Base-by-base conservation (phyloP, 495 filamentous ascomycete species). In the Glarea lozoyensis region DNA sequence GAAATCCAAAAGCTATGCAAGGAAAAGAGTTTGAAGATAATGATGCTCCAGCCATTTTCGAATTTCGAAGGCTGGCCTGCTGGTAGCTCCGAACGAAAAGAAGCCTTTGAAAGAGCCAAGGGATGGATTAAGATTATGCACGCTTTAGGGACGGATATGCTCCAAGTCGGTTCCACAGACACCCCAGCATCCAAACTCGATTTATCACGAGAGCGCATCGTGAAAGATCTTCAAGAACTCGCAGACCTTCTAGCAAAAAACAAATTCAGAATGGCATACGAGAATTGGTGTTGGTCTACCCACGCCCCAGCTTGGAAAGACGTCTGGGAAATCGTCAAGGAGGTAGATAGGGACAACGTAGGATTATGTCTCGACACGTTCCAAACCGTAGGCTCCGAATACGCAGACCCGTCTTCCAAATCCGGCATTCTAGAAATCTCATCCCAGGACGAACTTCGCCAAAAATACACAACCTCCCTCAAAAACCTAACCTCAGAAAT, bases 201-300 rank as follows among this genome's bases (percentile, higher is more conserved):
- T n/a, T n/a, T n/a, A n/a, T 29, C 25, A n/a, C 25, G n/a, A 29
- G 25, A n/a, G 7, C n/a, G n/a, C 7, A 7, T 29, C 25, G 72
- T 79, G 0, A 49, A 59, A 1, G 84, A 89, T 53, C 67, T 90
- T 0, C 64, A 63, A 16, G 64, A 76, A 39, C 65, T 90, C 13
- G 75, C 74, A 10, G 79, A 86, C 36, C 57, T 86, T 44, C 72
- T 84, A 2, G 70, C 74, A 2, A 50, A 62, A 17, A 64, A 71
- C 18, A 64, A 67, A 0, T 73, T 75, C 49, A 65, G 76, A 7
- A 59, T 90, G 10, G 84, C 83, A 1, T 90, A 88, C 46, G 84
- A 90, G 58, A 88, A 88, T 49, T 88, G 85, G 83, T 86, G 82
- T 61, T 90, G 85, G 86, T 78, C 81, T 1, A 80, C 81, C 0